Evolutionary conservation across 2,329 filamentous ascomycete species (phyloP), one percentile per base, ranked within the genome.

Genomic region (Sarocladium brachiariae): DNA sequence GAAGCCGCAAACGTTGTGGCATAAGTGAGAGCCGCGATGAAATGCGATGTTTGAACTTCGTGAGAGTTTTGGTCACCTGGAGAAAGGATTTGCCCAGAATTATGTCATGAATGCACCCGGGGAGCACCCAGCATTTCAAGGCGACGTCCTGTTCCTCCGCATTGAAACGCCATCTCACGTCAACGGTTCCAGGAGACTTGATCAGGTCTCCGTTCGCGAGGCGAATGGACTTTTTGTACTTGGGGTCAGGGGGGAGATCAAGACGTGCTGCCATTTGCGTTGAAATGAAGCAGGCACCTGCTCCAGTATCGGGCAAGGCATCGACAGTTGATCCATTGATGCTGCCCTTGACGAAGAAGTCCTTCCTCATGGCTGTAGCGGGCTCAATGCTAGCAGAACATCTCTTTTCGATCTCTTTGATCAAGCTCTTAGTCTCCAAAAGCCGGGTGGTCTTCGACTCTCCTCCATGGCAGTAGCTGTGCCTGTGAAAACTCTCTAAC

Each of bases 71-170:
- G 10, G 45, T 48, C 25, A 16, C 18, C 16, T 34, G 24, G 25
- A 48, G 45, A 19, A 48, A 48, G 7, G 10, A 8, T 24, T 30
- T 31, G 23, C 45, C 45, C 45, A 48, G 16, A 21, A 48, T 48
- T 14, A 48, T 16, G 45, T 34, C 24, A 4, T 27, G 45, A 33
- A 48, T 18, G 25, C 30, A 7, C 33, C 14, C n/a, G 16, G 30
- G 45, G 25, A 21, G 27, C 23, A 48, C 24, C 30, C 9, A 31
- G 30, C 23, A 21, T 13, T 33, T 37, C 34, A 18, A 4, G 11
- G 8, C 16, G 18, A 48, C 14, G 23, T 31, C 45, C 11, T 10
- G 10, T 13, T 14, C 11, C 33, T 21, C 24, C 45, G 8, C 7
- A 13, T 48, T 13, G 18, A 48, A 48, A 33, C 18, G 23, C 24